Conservation (phyloP, 2,329 filamentous ascomycete species). For the Apiospora koreana region DNA sequence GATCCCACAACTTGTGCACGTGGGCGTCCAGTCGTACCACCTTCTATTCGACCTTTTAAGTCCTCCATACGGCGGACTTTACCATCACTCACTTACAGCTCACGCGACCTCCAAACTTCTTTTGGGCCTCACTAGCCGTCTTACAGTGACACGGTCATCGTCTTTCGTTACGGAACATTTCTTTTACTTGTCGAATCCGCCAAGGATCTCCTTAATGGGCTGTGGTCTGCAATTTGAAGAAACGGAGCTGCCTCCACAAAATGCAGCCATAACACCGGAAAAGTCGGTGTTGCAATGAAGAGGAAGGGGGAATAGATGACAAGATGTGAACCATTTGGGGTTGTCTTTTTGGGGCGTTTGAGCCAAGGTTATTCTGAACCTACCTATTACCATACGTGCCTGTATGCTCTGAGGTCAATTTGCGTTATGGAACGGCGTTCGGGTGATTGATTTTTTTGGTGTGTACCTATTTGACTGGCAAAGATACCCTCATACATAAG, state of each 20-base stretch:
- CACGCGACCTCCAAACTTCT: background rate
- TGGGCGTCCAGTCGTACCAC: background rate
- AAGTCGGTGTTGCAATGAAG: background rate
- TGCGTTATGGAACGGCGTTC: slow-evolving; percentile 1
- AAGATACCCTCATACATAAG: slow-evolving; percentile 7
- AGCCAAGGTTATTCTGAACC: background rate
- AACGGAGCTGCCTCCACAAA: background rate
- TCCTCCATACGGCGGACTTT: background rate
- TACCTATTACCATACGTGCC: slow-evolving; percentile 1
- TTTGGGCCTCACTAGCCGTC: background rate
- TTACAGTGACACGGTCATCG: background rate
- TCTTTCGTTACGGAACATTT: background rate
- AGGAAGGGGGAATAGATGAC: background rate
- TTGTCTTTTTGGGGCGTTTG: background rate
- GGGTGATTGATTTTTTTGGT: background rate
- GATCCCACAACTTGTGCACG: background rate
- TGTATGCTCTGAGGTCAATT: slow-evolving; percentile 8
- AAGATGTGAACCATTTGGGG: background rate
- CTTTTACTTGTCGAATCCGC: background rate
- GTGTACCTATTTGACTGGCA: background rate
- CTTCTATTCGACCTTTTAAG: background rate
- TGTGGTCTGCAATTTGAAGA: background rate
- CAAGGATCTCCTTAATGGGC: background rate
- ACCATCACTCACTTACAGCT: background rate
- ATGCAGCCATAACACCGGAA: background rate